Percentiles rank a stretch among this genome's conserved stretches.
These are phyloP conservation scores for Colletotrichum cuscutae DNA, from an alignment of 2,329 filamentous ascomycete genomes.

Conservation along the genomic window DNA sequence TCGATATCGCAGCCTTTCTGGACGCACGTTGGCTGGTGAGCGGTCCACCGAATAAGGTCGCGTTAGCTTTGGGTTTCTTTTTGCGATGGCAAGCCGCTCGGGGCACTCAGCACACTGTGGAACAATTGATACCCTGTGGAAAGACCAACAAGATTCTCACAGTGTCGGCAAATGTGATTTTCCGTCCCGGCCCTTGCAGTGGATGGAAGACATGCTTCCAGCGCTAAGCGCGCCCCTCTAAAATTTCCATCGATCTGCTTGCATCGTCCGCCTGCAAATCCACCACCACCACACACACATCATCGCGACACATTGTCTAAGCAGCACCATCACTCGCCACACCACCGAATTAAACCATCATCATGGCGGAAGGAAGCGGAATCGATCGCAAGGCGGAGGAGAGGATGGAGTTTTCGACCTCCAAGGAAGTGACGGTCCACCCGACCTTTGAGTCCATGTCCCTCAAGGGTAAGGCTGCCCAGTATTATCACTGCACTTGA, in stretches of 20 bases:
- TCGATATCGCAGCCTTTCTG: neutral
- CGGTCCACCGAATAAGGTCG: constrained; percentile 34
- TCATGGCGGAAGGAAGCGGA: constrained; percentile 82
- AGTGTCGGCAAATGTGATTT: neutral
- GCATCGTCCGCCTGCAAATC: neutral
- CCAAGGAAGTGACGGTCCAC: constrained; percentile 95
- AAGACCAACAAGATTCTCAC: neutral
- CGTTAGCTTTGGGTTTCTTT: constrained; percentile 25
- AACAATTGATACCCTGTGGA: neutral
- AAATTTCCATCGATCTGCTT: constrained; percentile 21
- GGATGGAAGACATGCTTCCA: neutral
- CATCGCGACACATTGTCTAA: neutral
- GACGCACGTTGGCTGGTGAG: neutral
- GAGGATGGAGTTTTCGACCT: constrained; percentile 97
- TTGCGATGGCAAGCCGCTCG: neutral
- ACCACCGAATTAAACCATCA: constrained; percentile 45
- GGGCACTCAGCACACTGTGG: neutral
- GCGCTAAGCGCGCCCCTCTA: constrained; percentile 24
- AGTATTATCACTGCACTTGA: neutral
- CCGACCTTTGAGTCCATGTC: constrained; percentile 97
- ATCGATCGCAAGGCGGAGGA: constrained; percentile 95
- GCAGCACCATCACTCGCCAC: neutral
- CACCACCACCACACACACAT: neutral
- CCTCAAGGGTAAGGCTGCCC: constrained; percentile 73
- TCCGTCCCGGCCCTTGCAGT: neutral